Percentiles rank a stretch among this genome's conserved stretches.
phyloP scores from a whole-genome alignment of 2,329 filamentous ascomycete species.

The Exophiala viscosa region DNA sequence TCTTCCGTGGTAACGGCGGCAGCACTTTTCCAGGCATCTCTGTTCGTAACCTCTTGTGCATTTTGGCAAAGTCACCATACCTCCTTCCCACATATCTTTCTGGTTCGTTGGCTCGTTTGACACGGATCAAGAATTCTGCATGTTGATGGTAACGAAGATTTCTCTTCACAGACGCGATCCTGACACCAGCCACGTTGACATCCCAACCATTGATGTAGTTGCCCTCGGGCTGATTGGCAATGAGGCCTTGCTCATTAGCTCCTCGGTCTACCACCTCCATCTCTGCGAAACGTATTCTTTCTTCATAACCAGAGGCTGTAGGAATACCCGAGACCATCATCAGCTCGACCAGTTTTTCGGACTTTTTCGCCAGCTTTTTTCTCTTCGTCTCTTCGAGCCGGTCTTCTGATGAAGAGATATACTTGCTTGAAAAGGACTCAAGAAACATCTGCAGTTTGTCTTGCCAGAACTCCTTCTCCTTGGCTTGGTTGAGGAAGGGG shows the following conservation, averaged over 20 bases:
- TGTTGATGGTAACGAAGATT: conserved; percentile 88
- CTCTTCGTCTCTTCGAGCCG: conserved; percentile 94
- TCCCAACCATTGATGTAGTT: conserved; percentile 96
- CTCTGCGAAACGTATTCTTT: conserved; percentile 93
- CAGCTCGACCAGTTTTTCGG: conserved; percentile 90
- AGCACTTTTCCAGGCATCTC: conserved; percentile 90
- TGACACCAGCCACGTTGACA: conserved; percentile 87
- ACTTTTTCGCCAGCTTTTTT: conserved; percentile 85
- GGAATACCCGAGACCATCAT: conserved; percentile 99
- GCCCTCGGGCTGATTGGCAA: conserved; percentile 83
- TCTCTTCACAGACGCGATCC: conserved; percentile 74
- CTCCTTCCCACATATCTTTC: conserved; percentile 78
- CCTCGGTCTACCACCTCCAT: conserved; percentile 93
- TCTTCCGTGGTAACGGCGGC: conserved; percentile 83
- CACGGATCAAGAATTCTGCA: conserved; percentile 85
- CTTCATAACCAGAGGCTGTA: conserved; percentile 94
- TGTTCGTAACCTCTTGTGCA: conserved; percentile 73
- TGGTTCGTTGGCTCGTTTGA: conserved; percentile 70
- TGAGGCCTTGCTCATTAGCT: conserved; percentile 83
- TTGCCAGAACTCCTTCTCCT: conserved; percentile 99
- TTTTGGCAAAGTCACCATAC: conserved; percentile 79
- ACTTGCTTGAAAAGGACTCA: conserved; percentile 94
- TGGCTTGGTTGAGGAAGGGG: conserved; percentile 92
- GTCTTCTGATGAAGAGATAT: conserved; percentile 95
- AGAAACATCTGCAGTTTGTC: conserved; percentile 95